Conservation (phyloP, 2,329 filamentous ascomycete species). For the Aspergillus melleus region DNA sequence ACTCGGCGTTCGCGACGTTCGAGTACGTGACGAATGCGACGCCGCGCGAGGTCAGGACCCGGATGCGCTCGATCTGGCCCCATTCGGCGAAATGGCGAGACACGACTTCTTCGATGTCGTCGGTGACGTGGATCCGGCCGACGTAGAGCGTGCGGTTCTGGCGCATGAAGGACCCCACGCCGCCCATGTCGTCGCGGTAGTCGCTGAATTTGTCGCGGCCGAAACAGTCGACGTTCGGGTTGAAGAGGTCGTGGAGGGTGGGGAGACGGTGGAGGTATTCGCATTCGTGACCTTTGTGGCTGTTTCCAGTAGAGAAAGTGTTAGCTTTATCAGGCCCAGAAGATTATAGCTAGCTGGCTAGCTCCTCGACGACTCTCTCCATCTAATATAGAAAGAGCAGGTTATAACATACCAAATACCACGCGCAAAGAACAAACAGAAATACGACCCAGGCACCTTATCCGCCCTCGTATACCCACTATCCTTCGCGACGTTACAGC, state of each 20-base stretch:
- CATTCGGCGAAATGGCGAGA: conserved; percentile 95
- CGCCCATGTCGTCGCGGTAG: conserved; percentile 97
- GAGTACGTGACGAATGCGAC: conserved; percentile 94
- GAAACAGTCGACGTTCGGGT: conserved; percentile 93
- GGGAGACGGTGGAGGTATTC: conserved; percentile 90
- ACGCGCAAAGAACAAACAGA: conserved; percentile 90
- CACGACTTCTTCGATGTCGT: conserved; percentile 96
- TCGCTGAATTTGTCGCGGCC: conserved; percentile 89
- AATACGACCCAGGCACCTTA: conserved; percentile 75
- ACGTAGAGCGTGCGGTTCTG: conserved; percentile 94
- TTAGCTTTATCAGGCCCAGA: conserved; percentile 5
- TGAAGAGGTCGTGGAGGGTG: conserved; percentile 83
- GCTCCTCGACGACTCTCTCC: neutral
- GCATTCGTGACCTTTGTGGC: conserved; percentile 85
- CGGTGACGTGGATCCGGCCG: conserved; percentile 89
- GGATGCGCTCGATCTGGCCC: conserved; percentile 85
- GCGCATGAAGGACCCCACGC: conserved; percentile 88
- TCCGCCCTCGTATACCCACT: conserved; percentile 78
- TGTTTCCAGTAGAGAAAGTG: too few species aligned
- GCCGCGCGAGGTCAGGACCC: conserved; percentile 83
- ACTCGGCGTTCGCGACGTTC: conserved; percentile 86
- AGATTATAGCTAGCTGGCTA: neutral
- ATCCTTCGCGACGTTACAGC: conserved; percentile 83
- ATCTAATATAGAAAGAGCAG: too few species aligned
- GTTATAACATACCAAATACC: conserved; percentile 55